Evolutionary conservation across 331 rosid genomes (phyloP), one percentile per base, ranked within the genome.

Genomic region (Malus hybrid): DNA sequence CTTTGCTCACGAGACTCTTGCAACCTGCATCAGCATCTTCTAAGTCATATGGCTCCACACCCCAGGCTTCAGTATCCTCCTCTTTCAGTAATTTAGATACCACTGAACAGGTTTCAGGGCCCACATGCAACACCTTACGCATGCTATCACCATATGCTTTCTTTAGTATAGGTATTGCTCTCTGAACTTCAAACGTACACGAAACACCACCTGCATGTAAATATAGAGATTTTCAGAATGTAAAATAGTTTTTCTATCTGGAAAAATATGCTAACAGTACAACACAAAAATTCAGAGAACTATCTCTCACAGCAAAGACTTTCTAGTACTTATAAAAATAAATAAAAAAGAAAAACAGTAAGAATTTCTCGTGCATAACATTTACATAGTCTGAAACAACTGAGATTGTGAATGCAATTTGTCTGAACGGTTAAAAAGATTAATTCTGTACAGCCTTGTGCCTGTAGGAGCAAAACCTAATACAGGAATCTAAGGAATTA

Each of bases 31-130:
- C 81, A 48, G 74, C 88, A 73, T 95, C 99, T 71, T 95, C 99
- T 52, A 95, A 81, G 71, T 95, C 99, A 20, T 90, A 95, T 8
- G 99, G 99, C 83, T 95, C 99, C 80, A 95, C 82, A 73, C 99
- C 99, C 99, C 99, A 95, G 65, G 96, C 99, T 72, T 89, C 96
- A 0, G 93, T 86, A 70, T 88, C 96, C 83, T 88, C 97, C 82
- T 89, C 97, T 80, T 84, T 85, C 69, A 88, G 81, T 72, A 95
- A 87, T 75, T 86, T 88, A 50, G 93, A 88, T 76, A 92, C 93
- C 77, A 95, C 90, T 14, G 85, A 87, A 85, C 98, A 95, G 32
- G 99, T 76, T 62, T 95, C 99, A 52, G 99, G 96, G 44, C 98
- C 97, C 69, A 95, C 88, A 78, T 90, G 97, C 86, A 95, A 81